Evolutionary conservation across 1,139 yeast species (phyloP), one percentile per base, ranked within the genome.

Genomic region (Yamadazyma conglobata): DNA sequence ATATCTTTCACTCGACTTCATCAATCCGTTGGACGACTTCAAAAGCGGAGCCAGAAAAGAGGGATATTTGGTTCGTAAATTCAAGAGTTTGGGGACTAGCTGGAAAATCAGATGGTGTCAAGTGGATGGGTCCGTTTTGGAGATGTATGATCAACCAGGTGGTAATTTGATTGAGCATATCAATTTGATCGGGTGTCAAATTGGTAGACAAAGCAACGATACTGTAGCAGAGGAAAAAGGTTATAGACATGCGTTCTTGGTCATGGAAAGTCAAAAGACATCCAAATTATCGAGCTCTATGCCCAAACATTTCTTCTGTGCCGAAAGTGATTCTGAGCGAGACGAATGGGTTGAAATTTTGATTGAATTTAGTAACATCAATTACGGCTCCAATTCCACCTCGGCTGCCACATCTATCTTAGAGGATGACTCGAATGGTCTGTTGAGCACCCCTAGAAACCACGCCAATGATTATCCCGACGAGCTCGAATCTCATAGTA

Each of bases 101-200:
- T 87, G 96, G 96, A 81, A 78, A 47, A 67, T 79, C 5, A 60
- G 87, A 30, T 84, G 83, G 70, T 84, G 86, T 53, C 78, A 77
- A 25, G 70, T 84, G 10, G 85, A 80, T 39, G 85, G 85, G 0
- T 76, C 80, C 1, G 56, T 52, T 22, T 58, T 87, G 35, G 79
- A 79, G 35, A 64, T 82, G 20, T 73, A 68, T 41, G 93, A 83
- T 23, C 49, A 54, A 4, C 79, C 81, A 2, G 79, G 77, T 5
- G 86, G 84, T 1, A 56, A 67, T 4, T 44, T 73, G 9, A 47
- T 69, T n/a, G 91, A 85, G 35, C 64, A 68, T 9, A 74, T 85
- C 10, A 63, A 65, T 33, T 56, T 86, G n/a, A 57, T 60, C 13
- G 70, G 85, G 2, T 36, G 45, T 31, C 77, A 76, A 35, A 75